phyloP scores from a whole-genome alignment of 2,329 filamentous ascomycete genomes.

The Cadophora sp. region DNA sequence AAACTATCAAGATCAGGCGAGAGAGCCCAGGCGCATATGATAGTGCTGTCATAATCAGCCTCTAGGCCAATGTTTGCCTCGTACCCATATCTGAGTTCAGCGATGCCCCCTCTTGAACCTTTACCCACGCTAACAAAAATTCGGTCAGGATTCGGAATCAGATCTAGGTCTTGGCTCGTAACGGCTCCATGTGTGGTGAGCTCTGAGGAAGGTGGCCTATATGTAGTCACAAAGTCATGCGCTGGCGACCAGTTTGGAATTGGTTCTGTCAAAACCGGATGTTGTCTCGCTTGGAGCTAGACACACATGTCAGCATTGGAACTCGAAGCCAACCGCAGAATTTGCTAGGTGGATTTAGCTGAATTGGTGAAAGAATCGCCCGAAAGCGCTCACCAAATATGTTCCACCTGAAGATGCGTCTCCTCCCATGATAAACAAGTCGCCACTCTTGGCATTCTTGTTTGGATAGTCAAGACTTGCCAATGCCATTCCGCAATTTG shows the following conservation, averaged over 20 bases:
- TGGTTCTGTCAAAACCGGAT: conserved; percentile 59
- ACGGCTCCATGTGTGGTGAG: conserved; percentile 45
- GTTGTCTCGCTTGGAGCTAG: conserved; percentile 62
- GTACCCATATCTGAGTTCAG: conserved; percentile 73
- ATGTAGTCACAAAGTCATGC: conserved; percentile 51
- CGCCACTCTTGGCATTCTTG: conserved; percentile 60
- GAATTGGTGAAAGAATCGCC: not conserved
- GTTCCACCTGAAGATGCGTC: conserved; percentile 79
- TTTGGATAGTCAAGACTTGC: conserved; percentile 66
- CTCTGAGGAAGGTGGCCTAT: conserved; percentile 34
- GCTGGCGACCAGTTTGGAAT: conserved; percentile 67
- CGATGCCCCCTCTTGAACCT: conserved; percentile 66
- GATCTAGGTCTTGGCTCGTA: conserved; percentile 34
- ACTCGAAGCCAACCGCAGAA: not conserved
- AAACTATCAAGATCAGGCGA: conserved; percentile 25
- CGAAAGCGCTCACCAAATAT: conserved; percentile 51
- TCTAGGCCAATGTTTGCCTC: conserved; percentile 70
- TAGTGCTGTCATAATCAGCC: conserved; percentile 55
- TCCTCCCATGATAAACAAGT: conserved; percentile 49
- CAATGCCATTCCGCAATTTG: conserved; percentile 83
- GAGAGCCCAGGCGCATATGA: conserved; percentile 62
- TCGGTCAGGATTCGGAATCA: conserved; percentile 53
- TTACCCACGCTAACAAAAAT: conserved; percentile 73
- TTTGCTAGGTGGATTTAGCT: not conserved
- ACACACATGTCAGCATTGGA: conserved; percentile 12